Evolutionary conservation across 1,284 basidiomycete genomes (phyloP).

Genomic region (Taiwanofungus camphoratus): DNA sequence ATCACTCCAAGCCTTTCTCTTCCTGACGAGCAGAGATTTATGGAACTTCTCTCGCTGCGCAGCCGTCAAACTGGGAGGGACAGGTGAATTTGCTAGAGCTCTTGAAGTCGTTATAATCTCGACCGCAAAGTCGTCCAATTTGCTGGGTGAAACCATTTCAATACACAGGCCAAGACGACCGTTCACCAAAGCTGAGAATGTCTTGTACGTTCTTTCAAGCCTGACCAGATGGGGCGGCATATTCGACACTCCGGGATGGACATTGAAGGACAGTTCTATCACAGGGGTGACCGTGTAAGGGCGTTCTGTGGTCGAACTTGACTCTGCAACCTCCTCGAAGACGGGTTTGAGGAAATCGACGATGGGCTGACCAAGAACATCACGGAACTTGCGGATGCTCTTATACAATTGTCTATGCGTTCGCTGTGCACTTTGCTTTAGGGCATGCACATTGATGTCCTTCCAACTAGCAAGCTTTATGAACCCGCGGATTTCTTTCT

Average conservation of each 20-base stretch:
- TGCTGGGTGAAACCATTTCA: conserved; percentile 30
- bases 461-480: conserved; percentile 98
- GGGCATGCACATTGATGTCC: conserved; percentile 92
- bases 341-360: conserved; percentile 34
- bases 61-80: conserved; percentile 40
- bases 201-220: conserved; percentile 40
- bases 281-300: neutral
- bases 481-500: conserved; percentile 80
- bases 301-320: neutral
- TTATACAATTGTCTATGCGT: conserved; percentile 93
- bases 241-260: conserved; percentile 10
- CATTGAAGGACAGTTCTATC: conserved; percentile 9
- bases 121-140: conserved; percentile 62
- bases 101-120: conserved; percentile 72
- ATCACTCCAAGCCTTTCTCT: conserved; percentile 90
- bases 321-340: conserved; percentile 34
- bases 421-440: conserved; percentile 87
- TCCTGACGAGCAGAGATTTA: conserved; percentile 78
- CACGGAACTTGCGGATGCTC: conserved; percentile 89
- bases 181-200: conserved; percentile 40
- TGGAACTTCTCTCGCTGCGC: conserved; percentile 69
- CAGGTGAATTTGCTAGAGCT: conserved; percentile 50
- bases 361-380: conserved; percentile 76
- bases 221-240: conserved; percentile 35
- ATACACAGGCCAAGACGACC: conserved; percentile 40